Evolutionary conservation across 768 basidiomycete species (phyloP), one percentile per base, ranked within the genome.

Genomic region (Calocera viscosa): DNA sequence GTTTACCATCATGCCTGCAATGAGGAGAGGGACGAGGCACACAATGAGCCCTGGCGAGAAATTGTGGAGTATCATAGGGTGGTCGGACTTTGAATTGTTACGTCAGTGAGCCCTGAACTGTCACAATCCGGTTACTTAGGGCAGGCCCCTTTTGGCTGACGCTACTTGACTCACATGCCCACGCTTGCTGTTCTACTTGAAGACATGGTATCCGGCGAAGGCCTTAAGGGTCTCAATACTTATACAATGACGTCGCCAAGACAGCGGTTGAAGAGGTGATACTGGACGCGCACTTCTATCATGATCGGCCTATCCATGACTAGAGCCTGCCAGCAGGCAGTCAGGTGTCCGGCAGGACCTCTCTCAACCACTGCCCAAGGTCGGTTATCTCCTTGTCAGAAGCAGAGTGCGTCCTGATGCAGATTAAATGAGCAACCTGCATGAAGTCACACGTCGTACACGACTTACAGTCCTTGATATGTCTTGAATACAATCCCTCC

Each of bases 361-460:
- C 83, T 73, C 82, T 82, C 67, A 95, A 78, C 84, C 90, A 94
- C 16, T 72, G 76, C 71, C 81, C 83, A 71, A 94, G 74, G 72
- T 94, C 87, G 38, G 81, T 78, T 43, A 93, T 77, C 72, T 93
- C 91, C 75, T 83, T 72, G 63, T 79, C 78, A 67, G 79, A 81
- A 17, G 87, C 83, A 41, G 83, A 81, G 71, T 96, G 94, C 7
- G 80, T 79, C 60, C 73, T 68, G 32, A 67, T 68, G 70, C 2
- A 66, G 12, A 38, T 41, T 32, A 30, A 53, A 26, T 40, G 10
- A 28, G 72, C 72, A 16, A 68, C 10, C 1, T 71, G 68, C 7
- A 74, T 43, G 49, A 70, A 63, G 7, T 72, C 70, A 22, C 35
- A 19, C 7, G 43, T 19, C 5, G 24, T 19, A 19, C 19, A 47